Percentiles rank a stretch among this genome's conserved stretches.
phyloP scores from a whole-genome alignment of 2,329 filamentous ascomycete species.

The Epichloe bromicola region DNA sequence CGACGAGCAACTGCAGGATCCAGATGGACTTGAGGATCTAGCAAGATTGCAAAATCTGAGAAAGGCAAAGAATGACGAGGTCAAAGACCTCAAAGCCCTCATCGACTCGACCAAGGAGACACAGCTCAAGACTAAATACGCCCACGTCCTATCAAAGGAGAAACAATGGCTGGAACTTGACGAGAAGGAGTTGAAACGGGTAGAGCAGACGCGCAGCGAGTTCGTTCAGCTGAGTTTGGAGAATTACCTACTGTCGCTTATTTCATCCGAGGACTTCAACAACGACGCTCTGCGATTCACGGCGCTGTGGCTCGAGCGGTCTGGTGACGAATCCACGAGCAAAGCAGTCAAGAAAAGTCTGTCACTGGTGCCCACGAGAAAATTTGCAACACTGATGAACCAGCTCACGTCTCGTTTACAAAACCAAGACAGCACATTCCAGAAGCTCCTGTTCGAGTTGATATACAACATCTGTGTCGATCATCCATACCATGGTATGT shows the following conservation, averaged over 20 bases:
- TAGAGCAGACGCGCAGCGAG: conserved; percentile 62
- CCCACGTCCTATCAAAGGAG: conserved; percentile 55
- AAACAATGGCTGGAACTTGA: conserved; percentile 85
- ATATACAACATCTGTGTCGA: conserved; percentile 78
- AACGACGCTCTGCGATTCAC: conserved; percentile 86
- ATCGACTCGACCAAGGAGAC: conserved; percentile 36
- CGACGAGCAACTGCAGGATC: conserved; percentile 82
- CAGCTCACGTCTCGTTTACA: conserved; percentile 90
- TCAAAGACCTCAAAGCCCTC: conserved; percentile 55
- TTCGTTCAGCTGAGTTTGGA: conserved; percentile 83
- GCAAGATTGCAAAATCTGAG: conserved; percentile 66
- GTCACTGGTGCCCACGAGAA: conserved; percentile 66
- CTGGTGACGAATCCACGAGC: conserved; percentile 64
- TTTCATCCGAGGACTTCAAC: conserved; percentile 76
- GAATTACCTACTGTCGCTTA: conserved; percentile 79
- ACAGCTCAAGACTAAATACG: conserved; percentile 42
- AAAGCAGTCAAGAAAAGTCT: conserved; percentile 60
- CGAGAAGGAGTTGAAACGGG: conserved; percentile 68
- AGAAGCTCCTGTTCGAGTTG: conserved; percentile 58
- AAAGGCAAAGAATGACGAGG: conserved; percentile 69
- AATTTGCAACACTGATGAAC: conserved; percentile 89
- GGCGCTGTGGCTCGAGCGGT: conserved; percentile 84
- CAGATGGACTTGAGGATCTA: conserved; percentile 74
- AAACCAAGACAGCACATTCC: conserved; percentile 58
- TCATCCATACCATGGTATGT: conserved; percentile 94